phyloP scores from a whole-genome alignment of 176 grass and related monocot species.

The Otatea glauca region DNA sequence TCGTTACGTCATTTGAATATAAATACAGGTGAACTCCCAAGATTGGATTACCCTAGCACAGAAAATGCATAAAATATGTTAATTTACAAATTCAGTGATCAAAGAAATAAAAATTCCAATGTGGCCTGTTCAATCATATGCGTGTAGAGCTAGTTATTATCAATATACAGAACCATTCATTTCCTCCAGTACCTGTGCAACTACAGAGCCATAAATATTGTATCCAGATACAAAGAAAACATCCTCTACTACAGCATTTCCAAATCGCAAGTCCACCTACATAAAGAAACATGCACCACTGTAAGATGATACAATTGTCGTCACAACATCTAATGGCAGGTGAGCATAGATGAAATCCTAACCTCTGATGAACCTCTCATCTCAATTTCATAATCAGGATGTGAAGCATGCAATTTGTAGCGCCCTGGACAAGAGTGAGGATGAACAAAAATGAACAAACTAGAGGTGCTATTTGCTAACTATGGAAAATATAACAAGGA shows the following conservation, averaged over 20 bases:
- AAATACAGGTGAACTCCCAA: constrained; percentile 88
- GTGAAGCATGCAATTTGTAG: constrained; percentile 78
- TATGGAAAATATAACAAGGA: constrained; percentile 13
- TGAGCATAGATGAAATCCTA: constrained; percentile 38
- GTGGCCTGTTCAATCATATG: constrained; percentile 5
- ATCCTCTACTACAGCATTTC: constrained; percentile 79
- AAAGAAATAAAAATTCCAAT: constrained; percentile 27
- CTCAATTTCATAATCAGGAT: constrained; percentile 84
- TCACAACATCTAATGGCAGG: constrained; percentile 25
- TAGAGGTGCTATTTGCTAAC: not conserved
- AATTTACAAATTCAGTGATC: constrained; percentile 29
- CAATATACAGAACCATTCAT: constrained; percentile 9
- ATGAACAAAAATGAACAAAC: constrained; percentile 17
- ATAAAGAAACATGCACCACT: constrained; percentile 38
- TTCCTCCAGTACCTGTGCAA: constrained; percentile 75
- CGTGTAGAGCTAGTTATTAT: constrained; percentile 16
- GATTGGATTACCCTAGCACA: constrained; percentile 87
- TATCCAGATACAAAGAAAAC: constrained; percentile 91
- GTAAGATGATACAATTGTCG: constrained; percentile 38
- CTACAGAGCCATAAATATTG: constrained; percentile 81
- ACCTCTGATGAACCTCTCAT: constrained; percentile 79
- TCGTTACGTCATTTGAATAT: constrained; percentile 80
- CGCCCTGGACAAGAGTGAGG: constrained; percentile 61
- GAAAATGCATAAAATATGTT: constrained; percentile 18
- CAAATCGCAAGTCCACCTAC: constrained; percentile 87